A percentile compares a stretch with the other conserved stretches of the same genome.
Evolutionary conservation across 352 stramenopile species (phyloP).

Genomic region (Globisporangium paddicum): DNA sequence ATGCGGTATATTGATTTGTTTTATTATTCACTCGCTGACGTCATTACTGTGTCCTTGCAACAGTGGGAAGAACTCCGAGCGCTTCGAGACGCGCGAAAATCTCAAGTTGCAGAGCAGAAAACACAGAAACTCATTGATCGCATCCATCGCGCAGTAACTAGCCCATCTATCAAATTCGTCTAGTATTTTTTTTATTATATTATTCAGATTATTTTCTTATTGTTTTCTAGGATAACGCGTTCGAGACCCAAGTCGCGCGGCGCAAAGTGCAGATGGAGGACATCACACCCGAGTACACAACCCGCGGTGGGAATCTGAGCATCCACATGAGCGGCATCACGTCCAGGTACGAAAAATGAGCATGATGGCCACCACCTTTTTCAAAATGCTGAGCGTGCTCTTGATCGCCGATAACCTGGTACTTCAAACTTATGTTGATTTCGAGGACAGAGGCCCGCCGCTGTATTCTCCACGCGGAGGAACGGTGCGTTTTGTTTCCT

Average conservation of each 20-base stretch:
- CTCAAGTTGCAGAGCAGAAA: slow-evolving; percentile 24
- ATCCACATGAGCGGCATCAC: slow-evolving; percentile 80
- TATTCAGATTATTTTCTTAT: not conserved
- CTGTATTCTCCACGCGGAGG: slow-evolving; percentile 54
- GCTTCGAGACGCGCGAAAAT: slow-evolving; percentile 27
- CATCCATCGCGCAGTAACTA: slow-evolving; percentile 25
- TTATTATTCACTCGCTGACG: too few species aligned
- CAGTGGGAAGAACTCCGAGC: slow-evolving; percentile 47
- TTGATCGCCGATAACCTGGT: not conserved
- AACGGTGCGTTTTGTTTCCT: slow-evolving; percentile 23
- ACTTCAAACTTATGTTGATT: not conserved
- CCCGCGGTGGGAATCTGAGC: slow-evolving; percentile 43
- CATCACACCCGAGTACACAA: slow-evolving; percentile 50
- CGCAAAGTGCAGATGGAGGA: slow-evolving; percentile 59
- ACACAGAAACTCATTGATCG: slow-evolving; percentile 28
- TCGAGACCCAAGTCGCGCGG: slow-evolving; percentile 41
- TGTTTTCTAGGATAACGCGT: slow-evolving; percentile 35
- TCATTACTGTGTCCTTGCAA: too few species aligned
- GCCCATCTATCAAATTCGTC: too few species aligned
- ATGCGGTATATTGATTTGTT: not conserved
- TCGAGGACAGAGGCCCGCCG: slow-evolving; percentile 35
- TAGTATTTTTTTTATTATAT: too few species aligned
- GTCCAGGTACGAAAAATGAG: slow-evolving; percentile 30
- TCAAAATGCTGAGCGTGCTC: not conserved
- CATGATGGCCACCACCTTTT: not conserved